These are phyloP conservation scores for Xylaria hypoxylon DNA, from an alignment of 2,329 filamentous ascomycete species.

Conservation along the genomic window DNA sequence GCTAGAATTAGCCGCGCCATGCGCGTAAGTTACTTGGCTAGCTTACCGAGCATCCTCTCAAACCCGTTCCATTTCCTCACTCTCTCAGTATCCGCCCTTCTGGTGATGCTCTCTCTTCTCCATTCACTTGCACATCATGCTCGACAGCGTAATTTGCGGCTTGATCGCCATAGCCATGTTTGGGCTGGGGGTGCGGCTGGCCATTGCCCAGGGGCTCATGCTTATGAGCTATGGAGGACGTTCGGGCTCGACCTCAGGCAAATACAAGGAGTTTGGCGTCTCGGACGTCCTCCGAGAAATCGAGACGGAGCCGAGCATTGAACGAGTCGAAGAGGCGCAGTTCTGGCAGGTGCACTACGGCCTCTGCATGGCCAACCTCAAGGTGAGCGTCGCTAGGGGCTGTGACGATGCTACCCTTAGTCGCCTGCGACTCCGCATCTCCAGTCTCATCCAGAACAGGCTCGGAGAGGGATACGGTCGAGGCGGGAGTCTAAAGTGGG, in stretches of 20 bases:
- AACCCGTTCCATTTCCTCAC: constrained; percentile 97
- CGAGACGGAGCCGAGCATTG: constrained; percentile 80
- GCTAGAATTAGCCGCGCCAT: constrained; percentile 91
- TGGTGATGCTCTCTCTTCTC: constrained; percentile 86
- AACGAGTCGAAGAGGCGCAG: constrained; percentile 85
- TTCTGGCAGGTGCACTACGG: constrained; percentile 99
- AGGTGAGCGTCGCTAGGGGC: constrained; percentile 75
- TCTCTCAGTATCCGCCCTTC: constrained; percentile 82
- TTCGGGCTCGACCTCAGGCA: constrained; percentile 38
- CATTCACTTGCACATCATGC: constrained; percentile 81
- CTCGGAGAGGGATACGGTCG: constrained; percentile 89
- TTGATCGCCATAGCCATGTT: constrained; percentile 91
- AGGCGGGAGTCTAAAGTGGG: constrained; percentile 85
- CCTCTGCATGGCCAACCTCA: constrained; percentile 94
- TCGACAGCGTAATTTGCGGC: constrained; percentile 84
- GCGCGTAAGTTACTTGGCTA: constrained; percentile 84
- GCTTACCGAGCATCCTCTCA: constrained; percentile 85
- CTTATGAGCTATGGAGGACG: constrained; percentile 84
- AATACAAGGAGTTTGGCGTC: constrained; percentile 64
- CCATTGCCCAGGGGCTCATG: constrained; percentile 90
- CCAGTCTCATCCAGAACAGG: constrained; percentile 83
- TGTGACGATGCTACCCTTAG: constrained; percentile 76
- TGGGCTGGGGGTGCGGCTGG: constrained; percentile 82
- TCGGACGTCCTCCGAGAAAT: constrained; percentile 86
- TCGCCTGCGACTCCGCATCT: constrained; percentile 80